Evolutionary conservation across 768 basidiomycete species (phyloP), one percentile per base, ranked within the genome.

Genomic region (Trametes villosa): DNA sequence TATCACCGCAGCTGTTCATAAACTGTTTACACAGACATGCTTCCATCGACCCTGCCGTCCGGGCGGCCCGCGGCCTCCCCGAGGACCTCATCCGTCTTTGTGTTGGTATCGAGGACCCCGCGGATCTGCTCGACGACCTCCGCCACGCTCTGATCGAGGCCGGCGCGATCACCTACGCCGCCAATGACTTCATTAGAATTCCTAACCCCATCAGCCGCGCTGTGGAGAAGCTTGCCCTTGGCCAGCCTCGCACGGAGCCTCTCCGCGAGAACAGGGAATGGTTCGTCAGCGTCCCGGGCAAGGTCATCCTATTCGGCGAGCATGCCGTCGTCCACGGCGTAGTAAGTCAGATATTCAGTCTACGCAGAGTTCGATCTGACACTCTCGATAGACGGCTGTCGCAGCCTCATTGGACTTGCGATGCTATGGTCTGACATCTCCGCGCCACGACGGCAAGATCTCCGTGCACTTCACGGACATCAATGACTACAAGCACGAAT

Each of bases 251-350:
- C 17, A 52, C 47, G 9, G 49, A 46, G 1, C 53, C 63, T n/a
- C 48, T 38, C 13, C 68, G 53, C 27, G 74, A 76, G 48, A 70
- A 83, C 50, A 74, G 77, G 40, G 89, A 91, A 70, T 92, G 92
- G 87, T 82, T 97, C 53, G 88, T 98, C 59, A 95, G 94, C 58
- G 94, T 97, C 3, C 97, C 97, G 9, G 97, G 97, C 26, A 99
- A 99, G 72, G 92, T 98, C 59, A 98, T 99, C 65, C 74, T 99
- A 63, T 99, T 98, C 66, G 97, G 97, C 48, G 97, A 99, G 76
- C 97, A 99, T 74, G 96, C 97, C 18, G 97, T 99, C 51, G 97
- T 99, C 20, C 89, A 98, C 72, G 97, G 97, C 54, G 90, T 94
- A 50, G 94, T 95, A 71, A 81, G 92, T 86, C 5, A 18, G 36